These are phyloP conservation scores for Penicillium oxalicum DNA, from an alignment of 2,329 filamentous ascomycete genomes.

Conservation along the genomic window DNA sequence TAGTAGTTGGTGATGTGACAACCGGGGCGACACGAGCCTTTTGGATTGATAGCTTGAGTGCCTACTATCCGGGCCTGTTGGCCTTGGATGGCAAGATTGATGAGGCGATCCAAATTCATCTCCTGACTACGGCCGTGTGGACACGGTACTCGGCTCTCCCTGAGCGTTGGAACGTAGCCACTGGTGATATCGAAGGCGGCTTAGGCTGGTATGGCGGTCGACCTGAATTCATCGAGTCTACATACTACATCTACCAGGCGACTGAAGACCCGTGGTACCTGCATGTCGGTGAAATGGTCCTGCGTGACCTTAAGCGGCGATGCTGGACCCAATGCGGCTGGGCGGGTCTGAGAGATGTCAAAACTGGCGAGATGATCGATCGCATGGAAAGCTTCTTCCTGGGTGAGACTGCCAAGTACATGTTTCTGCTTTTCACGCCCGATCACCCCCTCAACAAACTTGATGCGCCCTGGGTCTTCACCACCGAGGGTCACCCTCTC, in stretches of 20 bases:
- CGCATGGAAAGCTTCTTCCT: slow-evolving; percentile 99
- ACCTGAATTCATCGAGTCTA: slow-evolving; percentile 95
- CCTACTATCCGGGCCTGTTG: slow-evolving; percentile 88
- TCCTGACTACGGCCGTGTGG: slow-evolving; percentile 91
- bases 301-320: slow-evolving; percentile 77
- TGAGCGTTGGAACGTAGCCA: slow-evolving; percentile 85
- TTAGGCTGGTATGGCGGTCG: slow-evolving; percentile 92
- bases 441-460: slow-evolving; percentile 80
- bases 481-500: slow-evolving; percentile 90
- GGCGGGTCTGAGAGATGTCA: slow-evolving; percentile 79
- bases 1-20: slow-evolving; percentile 80
- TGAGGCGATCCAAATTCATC: slow-evolving; percentile 81
- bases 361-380: slow-evolving; percentile 78
- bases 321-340: slow-evolving; percentile 91
- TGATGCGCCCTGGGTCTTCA: slow-evolving; percentile 86
- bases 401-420: slow-evolving; percentile 91
- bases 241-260: slow-evolving; percentile 89
- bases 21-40: slow-evolving; percentile 83
- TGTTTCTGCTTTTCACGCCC: slow-evolving; percentile 84
- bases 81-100: slow-evolving; percentile 82
- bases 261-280: slow-evolving; percentile 95
- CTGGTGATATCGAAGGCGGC: slow-evolving; percentile 76
- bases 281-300: slow-evolving; percentile 90
- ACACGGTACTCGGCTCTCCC: slow-evolving; percentile 89
- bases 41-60: slow-evolving; percentile 94